Conservation (phyloP, 139 green algal species). For the Deuterostichococcus epilithicus region DNA sequence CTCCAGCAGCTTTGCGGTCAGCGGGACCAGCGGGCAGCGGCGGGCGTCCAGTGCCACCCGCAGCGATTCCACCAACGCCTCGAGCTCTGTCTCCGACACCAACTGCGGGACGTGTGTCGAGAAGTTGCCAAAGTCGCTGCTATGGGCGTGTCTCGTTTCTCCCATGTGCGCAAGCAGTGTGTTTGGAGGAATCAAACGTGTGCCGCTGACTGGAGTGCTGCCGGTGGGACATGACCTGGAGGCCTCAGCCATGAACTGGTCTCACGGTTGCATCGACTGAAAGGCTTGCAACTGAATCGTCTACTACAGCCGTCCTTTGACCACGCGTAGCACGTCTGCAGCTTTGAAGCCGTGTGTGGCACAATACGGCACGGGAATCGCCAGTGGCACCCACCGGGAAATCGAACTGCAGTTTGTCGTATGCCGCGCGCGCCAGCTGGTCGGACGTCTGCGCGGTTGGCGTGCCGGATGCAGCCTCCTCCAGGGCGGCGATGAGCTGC, state of each 20-base stretch:
- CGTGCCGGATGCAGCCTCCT: background rate
- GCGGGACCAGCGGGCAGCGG: background rate
- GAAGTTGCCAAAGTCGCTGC: no score
- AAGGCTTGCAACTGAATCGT: no score
- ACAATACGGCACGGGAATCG: background rate
- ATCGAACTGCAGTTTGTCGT: conserved; percentile 32
- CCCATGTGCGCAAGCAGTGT: no score
- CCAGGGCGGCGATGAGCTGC: background rate
- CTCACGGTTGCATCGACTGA: no score
- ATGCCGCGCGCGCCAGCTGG: background rate
- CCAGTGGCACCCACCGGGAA: conserved; percentile 21
- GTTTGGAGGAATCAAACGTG: no score
- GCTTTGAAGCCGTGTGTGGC: no score
- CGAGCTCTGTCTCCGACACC: conserved; percentile 16
- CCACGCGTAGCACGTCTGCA: no score
- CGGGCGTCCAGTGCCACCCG: background rate
- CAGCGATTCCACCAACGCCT: background rate
- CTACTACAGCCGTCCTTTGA: no score
- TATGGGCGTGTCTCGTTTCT: no score
- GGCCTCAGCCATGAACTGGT: no score
- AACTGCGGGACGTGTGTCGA: conserved; percentile 7
- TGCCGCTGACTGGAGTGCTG: no score
- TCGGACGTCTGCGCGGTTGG: background rate
- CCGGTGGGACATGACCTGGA: no score
- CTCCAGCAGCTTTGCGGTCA: background rate